Evolutionary conservation across 2,329 filamentous ascomycete species (phyloP), one percentile per base, ranked within the genome.

Genomic region (Septoria petroselini): DNA sequence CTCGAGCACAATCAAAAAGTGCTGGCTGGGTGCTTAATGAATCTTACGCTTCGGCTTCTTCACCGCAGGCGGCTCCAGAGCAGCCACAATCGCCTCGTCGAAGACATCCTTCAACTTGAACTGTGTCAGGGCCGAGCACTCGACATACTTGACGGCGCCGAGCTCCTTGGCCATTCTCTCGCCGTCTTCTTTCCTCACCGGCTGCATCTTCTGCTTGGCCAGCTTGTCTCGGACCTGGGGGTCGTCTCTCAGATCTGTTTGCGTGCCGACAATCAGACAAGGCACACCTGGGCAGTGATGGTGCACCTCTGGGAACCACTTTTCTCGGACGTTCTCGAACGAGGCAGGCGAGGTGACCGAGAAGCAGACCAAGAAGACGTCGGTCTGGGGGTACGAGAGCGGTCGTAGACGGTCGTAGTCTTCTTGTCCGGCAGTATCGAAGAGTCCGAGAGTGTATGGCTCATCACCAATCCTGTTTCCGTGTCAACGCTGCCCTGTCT

Each of bases 41-140:
- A 19, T 41, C 54, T 56, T 50, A 65, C 60, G 65, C 64, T 68
- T 65, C 41, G 61, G 61, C 77, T 88, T 90, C 79, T 91, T 93
- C 47, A 84, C 83, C 53, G 83, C 79, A 17, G 88, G 87, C 35
- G 91, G 91, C 73, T 97, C 91, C 58, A 97, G 78, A 34, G 91
- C 91, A 57, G 91, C 91, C 58, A 97, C 91, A 64, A 97, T 97
- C 21, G 91, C 91, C 91, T 97, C 93, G 66, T 98, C 93, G 73
- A 98, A 98, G 14, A 98, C 93, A 68, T 97, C 93, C 79, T 98
- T 98, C 60, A 98, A 76, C 75, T 96, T 96, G 76, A 91, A 96
- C 76, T 98, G 93, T 56, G 93, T 97, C 71, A 98, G 76, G 50
- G 93, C 93, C 68, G 91, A 96, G 77, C 93, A 98, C 76, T 98